Evolutionary conservation across 169 alveolate genomes (phyloP).

Genomic region (Sarcocystis neurona): DNA sequence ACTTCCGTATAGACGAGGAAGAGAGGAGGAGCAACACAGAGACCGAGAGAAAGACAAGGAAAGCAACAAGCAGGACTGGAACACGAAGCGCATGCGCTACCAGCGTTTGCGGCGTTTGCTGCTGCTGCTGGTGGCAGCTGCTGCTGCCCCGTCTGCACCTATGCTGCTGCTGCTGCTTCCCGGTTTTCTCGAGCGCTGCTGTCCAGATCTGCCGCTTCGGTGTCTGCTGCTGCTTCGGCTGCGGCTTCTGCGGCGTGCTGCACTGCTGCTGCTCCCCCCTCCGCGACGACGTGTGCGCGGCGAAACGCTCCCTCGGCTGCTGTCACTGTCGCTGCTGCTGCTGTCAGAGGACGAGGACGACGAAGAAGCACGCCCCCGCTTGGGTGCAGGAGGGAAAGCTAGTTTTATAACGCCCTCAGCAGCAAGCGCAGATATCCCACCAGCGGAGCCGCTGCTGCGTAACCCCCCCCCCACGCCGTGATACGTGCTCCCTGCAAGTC

Average conservation of each 20-base stretch:
- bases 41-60: no score
- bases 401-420: no score
- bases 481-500: no score
- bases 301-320: background rate
- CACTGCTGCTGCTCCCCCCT: background rate
- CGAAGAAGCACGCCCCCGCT: background rate
- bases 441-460: no score
- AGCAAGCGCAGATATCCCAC: no score
- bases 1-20: no score
- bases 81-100: no score
- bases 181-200: background rate
- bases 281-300: background rate
- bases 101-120: background rate
- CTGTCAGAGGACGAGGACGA: conserved; percentile 11
- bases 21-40: no score
- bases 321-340: background rate
- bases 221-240: background rate
- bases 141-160: background rate
- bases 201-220: background rate
- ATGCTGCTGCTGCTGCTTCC: background rate
- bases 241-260: no score
- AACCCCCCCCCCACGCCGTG: no score
- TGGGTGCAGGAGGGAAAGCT: conserved; percentile 9
- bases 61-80: no score
- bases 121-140: background rate